Conservation (phyloP, 345 rosid genomes). For the Populus deltoides region DNA sequence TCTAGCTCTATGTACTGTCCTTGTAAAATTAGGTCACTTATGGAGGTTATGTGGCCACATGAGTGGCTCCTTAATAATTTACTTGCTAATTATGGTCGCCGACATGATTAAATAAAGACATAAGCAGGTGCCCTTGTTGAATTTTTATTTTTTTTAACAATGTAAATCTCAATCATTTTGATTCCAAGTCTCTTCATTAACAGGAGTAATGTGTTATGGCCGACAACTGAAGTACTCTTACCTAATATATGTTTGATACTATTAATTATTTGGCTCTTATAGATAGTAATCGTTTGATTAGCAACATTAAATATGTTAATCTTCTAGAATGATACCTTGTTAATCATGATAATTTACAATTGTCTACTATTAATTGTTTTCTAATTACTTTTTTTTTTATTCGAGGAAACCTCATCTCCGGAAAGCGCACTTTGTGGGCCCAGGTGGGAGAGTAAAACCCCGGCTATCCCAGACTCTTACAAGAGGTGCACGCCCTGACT, state of each 20-base stretch:
- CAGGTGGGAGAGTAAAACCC: too few species aligned
- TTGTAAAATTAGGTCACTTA: not conserved
- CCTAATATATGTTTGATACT: not conserved
- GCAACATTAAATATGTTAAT: too few species aligned
- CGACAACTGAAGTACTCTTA: slow-evolving; percentile 7
- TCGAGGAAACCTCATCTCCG: too few species aligned
- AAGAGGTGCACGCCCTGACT: too few species aligned
- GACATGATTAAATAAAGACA: slow-evolving; percentile 28
- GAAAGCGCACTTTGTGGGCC: too few species aligned
- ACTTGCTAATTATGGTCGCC: slow-evolving; percentile 19
- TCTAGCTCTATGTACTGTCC: not conserved
- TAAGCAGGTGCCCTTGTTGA: slow-evolving; percentile 5
- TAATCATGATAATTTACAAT: not conserved
- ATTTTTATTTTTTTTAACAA: not conserved
- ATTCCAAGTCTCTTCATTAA: not conserved
- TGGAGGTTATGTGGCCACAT: not conserved
- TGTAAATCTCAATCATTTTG: slow-evolving; percentile 4
- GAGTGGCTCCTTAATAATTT: slow-evolving; percentile 20
- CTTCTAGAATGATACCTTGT: not conserved
- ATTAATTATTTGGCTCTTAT: not conserved
- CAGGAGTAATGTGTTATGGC: not conserved
- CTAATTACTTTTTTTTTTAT: too few species aligned
- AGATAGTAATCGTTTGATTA: slow-evolving; percentile 5
- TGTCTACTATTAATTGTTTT: not conserved
- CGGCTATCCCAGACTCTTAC: too few species aligned